These are phyloP conservation scores for Ocimum tenuiflorum DNA, from an alignment of 257 asterid genomes.

Conservation along the genomic window DNA sequence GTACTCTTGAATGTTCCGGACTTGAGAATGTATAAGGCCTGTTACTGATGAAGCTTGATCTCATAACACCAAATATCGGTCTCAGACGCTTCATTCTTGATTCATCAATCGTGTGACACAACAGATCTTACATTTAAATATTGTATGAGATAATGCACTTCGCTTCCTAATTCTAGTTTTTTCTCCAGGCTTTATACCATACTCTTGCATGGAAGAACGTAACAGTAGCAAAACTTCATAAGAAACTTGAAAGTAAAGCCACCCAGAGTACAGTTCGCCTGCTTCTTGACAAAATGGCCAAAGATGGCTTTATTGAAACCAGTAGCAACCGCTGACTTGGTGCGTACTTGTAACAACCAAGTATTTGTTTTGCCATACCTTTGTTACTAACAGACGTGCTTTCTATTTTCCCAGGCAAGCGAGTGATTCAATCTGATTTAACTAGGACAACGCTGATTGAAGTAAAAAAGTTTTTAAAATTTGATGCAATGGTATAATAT, in stretches of 20 bases:
- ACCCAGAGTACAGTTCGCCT: conserved; percentile 50
- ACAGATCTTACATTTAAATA: too few species aligned
- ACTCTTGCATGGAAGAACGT: conserved; percentile 77
- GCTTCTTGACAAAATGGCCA: conserved; percentile 78
- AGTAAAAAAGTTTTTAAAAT: conserved; percentile 52
- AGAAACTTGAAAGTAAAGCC: conserved; percentile 68
- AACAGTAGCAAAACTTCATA: conserved; percentile 60
- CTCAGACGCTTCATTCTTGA: too few species aligned
- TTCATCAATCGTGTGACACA: too few species aligned
- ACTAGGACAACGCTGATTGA: conserved; percentile 60
- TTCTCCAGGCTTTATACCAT: conserved; percentile 72
- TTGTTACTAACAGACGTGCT: not conserved
- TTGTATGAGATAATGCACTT: too few species aligned
- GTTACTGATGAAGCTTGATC: too few species aligned
- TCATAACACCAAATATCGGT: too few species aligned
- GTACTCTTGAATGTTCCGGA: too few species aligned
- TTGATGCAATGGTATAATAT: conserved; percentile 51
- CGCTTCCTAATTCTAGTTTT: not conserved
- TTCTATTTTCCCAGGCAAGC: conserved; percentile 60
- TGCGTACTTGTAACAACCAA: conserved; percentile 14
- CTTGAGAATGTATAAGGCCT: too few species aligned
- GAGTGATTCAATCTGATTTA: conserved; percentile 79
- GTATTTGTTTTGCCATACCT: not conserved
- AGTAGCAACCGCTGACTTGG: conserved; percentile 78
- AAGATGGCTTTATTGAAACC: conserved; percentile 75